Percentiles rank a stretch among this genome's conserved stretches.
These are phyloP conservation scores for Neolentinus lepideus DNA, from an alignment of 1,284 basidiomycete genomes.

Conservation along the genomic window DNA sequence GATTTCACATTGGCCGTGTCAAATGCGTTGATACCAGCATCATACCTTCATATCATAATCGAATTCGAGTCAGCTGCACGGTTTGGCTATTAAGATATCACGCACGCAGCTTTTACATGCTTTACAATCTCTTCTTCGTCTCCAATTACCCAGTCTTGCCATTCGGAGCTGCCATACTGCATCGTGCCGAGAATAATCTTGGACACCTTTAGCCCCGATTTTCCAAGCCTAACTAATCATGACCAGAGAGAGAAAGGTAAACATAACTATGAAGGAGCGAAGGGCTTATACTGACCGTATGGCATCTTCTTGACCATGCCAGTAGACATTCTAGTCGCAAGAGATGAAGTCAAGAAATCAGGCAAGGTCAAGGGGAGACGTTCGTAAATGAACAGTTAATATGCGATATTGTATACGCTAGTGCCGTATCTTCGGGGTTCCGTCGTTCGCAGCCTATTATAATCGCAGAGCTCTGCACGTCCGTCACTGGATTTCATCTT, in stretches of 20 bases:
- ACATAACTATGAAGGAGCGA: neutral
- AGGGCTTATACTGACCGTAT: neutral
- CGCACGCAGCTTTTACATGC: conserved; percentile 30
- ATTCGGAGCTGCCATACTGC: conserved; percentile 30
- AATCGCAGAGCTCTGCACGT: too few species aligned
- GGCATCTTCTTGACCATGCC: conserved; percentile 2
- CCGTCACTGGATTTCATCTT: too few species aligned
- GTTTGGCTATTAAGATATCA: neutral
- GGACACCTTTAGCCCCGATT: conserved; percentile 37
- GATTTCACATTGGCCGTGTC: conserved; percentile 37
- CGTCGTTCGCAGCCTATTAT: too few species aligned
- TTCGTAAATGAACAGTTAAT: too few species aligned
- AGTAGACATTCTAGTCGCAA: neutral
- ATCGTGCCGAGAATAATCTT: conserved; percentile 36
- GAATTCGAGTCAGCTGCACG: neutral
- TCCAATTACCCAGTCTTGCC: conserved; percentile 30
- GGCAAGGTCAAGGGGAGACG: too few species aligned
- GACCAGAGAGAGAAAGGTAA: neutral
- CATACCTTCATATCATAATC: conserved; percentile 14
- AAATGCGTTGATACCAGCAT: conserved; percentile 42
- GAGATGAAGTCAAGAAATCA: too few species aligned
- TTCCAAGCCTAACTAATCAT: conserved; percentile 31
- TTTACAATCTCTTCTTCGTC: conserved; percentile 30
- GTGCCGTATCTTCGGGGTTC: too few species aligned
- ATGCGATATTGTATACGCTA: too few species aligned